A percentile compares a stretch with the other conserved stretches of the same genome.
These are phyloP conservation scores for Globisporangium camurandrum DNA, from an alignment of 352 stramenopile species.

Conservation along the genomic window DNA sequence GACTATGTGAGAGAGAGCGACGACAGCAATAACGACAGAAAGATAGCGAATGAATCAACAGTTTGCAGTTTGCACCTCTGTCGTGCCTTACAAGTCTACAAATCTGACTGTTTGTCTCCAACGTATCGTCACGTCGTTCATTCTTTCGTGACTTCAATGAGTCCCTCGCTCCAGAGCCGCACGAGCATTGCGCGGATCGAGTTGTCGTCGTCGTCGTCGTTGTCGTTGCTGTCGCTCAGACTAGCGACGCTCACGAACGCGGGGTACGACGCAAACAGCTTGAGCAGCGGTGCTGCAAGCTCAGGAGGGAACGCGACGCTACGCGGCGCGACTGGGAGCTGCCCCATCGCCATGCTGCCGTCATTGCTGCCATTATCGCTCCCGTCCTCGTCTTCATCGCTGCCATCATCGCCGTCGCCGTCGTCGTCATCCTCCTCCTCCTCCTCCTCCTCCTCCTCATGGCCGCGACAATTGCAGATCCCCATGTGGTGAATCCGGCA, in stretches of 20 bases:
- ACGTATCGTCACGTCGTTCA: too few species aligned
- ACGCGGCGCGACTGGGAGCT: constrained; percentile 33
- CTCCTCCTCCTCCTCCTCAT: constrained; percentile 16
- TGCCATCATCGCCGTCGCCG: constrained; percentile 17
- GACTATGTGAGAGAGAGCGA: too few species aligned
- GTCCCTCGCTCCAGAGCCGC: constrained; percentile 67
- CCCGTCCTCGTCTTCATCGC: constrained; percentile 19
- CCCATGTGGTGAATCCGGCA: constrained; percentile 83
- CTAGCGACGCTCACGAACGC: constrained; percentile 23
- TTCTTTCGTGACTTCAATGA: constrained; percentile 33
- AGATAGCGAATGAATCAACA: too few species aligned
- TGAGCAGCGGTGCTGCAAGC: constrained; percentile 50
- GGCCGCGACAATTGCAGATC: constrained; percentile 45
- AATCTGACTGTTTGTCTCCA: too few species aligned
- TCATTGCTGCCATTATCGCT: constrained; percentile 26
- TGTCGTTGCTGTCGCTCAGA: constrained; percentile 30
- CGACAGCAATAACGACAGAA: too few species aligned
- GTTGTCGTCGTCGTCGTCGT: constrained; percentile 32
- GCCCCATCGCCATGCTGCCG: constrained; percentile 20
- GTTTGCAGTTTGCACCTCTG: too few species aligned
- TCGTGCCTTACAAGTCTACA: too few species aligned
- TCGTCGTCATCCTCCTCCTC: constrained; percentile 16
- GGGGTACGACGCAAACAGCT: constrained; percentile 55
- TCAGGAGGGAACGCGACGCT: constrained; percentile 63
- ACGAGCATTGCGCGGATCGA: constrained; percentile 73